phyloP scores from a whole-genome alignment of 164 flowering plant species.

The Berberis vulgaris region DNA sequence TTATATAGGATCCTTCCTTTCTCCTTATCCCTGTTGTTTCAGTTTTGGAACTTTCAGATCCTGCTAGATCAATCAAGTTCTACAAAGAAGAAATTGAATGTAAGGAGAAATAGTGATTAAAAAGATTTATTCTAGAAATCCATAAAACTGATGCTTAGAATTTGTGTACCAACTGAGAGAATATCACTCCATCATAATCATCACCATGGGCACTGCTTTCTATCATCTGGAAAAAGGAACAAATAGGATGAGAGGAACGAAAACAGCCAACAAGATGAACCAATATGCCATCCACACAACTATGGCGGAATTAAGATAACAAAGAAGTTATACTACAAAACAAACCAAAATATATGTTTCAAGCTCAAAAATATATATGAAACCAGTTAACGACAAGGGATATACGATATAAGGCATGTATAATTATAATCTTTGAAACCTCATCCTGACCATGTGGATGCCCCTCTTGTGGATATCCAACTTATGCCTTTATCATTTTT shows the following conservation, averaged over 20 bases:
- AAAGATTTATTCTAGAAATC: not conserved
- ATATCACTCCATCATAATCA: slow-evolving; percentile 95
- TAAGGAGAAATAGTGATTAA: not conserved
- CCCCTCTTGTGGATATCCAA: no score
- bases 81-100: slow-evolving; percentile 16
- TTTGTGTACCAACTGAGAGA: slow-evolving; percentile 86
- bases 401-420: no score
- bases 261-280: not conserved
- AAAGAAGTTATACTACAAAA: no score
- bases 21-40: slow-evolving; percentile 97
- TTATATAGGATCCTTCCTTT: slow-evolving; percentile 97
- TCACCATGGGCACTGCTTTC: slow-evolving; percentile 95
- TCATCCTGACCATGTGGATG: no score
- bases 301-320: no score
- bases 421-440: no score
- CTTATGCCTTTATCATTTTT: no score
- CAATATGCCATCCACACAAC: not conserved
- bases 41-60: slow-evolving; percentile 99
- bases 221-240: slow-evolving; percentile 61
- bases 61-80: slow-evolving; percentile 99
- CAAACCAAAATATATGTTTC: no score
- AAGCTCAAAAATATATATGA: no score
- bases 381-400: no score
- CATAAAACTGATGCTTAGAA: not conserved
- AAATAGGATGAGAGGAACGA: not conserved